These are phyloP conservation scores for Pseudopithomyces chartarum DNA, from an alignment of 2,329 filamentous ascomycete species.

Conservation along the genomic window DNA sequence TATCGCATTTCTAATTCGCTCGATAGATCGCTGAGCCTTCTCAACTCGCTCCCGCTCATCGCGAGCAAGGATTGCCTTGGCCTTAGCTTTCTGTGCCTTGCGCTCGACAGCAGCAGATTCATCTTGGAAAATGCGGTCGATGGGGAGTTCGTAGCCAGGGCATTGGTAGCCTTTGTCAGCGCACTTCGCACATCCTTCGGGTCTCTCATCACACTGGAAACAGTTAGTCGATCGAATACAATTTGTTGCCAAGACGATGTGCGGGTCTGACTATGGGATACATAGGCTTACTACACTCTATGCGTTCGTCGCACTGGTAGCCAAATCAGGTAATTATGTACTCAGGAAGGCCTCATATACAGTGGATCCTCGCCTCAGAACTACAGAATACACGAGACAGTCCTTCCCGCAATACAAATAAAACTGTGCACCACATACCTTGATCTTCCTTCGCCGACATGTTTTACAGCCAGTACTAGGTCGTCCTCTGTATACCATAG, in stretches of 20 bases:
- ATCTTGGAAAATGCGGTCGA: slow-evolving; percentile 38
- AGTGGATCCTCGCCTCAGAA: neutral
- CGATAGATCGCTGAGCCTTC: slow-evolving; percentile 2
- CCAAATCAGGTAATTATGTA: neutral
- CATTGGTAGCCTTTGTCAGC: slow-evolving; percentile 26
- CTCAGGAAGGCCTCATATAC: neutral
- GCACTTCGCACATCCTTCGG: slow-evolving; percentile 35
- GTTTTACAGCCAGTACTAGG: slow-evolving; percentile 40
- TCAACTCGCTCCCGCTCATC: slow-evolving; percentile 18
- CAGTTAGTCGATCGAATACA: neutral
- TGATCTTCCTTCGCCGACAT: slow-evolving; percentile 49
- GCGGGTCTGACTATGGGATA: neutral
- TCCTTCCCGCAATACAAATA: neutral
- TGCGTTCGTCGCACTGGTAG: neutral
- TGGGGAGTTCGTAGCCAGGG: slow-evolving; percentile 36
- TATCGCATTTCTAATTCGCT: slow-evolving; percentile 16
- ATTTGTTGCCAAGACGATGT: neutral
- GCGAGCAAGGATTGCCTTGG: slow-evolving; percentile 33
- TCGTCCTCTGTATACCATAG: slow-evolving; percentile 41
- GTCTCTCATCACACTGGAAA: slow-evolving; percentile 37
- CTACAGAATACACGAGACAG: neutral
- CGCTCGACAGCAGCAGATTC: slow-evolving; percentile 32
- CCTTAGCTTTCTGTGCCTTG: slow-evolving; percentile 36
- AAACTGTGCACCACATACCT: slow-evolving; percentile 30
- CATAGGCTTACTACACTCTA: neutral